Percentiles rank a stretch among this genome's conserved stretches.
Evolutionary conservation across 164 flowering plant species (phyloP).

Genomic region (Vitis rotundifolia): DNA sequence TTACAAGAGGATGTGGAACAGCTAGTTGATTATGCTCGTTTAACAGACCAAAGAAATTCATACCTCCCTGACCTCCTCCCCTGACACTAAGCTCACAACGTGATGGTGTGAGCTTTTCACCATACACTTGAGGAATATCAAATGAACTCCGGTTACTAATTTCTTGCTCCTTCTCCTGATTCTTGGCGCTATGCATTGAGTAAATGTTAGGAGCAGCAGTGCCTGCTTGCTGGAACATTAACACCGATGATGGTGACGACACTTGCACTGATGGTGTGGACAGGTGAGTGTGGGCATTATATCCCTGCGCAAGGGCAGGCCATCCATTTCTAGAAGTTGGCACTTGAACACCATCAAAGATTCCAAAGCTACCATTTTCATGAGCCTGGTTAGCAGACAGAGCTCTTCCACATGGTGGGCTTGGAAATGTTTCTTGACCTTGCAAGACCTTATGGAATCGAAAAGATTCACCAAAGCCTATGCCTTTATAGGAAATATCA

Average conservation of each 20-base stretch:
- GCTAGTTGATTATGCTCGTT: conserved; percentile 28
- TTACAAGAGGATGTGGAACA: conserved; percentile 10
- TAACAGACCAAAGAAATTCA: conserved; percentile 15
- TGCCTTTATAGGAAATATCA: conserved; percentile 34
- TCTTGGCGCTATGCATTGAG: conserved; percentile 9
- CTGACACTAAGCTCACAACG: background rate
- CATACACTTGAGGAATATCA: conserved; percentile 17
- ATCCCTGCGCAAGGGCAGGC: conserved; percentile 34
- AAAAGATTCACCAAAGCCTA: conserved; percentile 62
- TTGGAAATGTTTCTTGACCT: conserved; percentile 88
- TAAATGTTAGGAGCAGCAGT: conserved; percentile 20
- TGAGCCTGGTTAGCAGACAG: conserved; percentile 21
- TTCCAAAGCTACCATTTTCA: conserved; percentile 34
- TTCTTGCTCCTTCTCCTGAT: conserved; percentile 21
- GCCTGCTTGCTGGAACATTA: conserved; percentile 64
- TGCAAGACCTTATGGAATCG: conserved; percentile 96
- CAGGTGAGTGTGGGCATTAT: conserved; percentile 22
- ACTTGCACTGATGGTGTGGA: conserved; percentile 36
- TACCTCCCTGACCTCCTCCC: conserved; percentile 17
- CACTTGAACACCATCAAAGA: conserved; percentile 38
- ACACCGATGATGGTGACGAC: conserved; percentile 76
- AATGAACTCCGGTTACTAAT: conserved; percentile 10
- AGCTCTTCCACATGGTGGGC: conserved; percentile 34
- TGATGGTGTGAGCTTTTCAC: conserved; percentile 19
- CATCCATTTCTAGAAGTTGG: conserved; percentile 42